Percentiles rank a stretch among this genome's conserved stretches.
Evolutionary conservation across 1,284 basidiomycete genomes (phyloP).

Genomic region (Peniophora sp.): DNA sequence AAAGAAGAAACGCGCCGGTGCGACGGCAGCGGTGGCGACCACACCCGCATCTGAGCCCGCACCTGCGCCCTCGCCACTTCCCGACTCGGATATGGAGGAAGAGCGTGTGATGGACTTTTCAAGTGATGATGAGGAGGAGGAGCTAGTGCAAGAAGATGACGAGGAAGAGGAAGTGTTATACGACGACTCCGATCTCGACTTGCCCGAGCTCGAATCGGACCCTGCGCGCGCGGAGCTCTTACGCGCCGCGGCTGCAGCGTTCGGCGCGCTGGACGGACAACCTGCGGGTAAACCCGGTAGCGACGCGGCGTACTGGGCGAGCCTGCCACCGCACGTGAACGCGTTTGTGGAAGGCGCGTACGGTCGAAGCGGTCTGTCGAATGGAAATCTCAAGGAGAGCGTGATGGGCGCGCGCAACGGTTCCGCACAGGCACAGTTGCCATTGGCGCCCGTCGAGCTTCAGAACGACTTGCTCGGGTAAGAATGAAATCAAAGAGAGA

Average conservation of each 20-base stretch:
- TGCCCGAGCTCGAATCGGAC: constrained; percentile 40
- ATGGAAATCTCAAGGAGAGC: constrained; percentile 20
- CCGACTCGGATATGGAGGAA: not conserved
- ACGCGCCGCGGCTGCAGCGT: constrained; percentile 28
- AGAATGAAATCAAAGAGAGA: constrained; percentile 27
- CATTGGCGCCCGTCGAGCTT: constrained; percentile 35
- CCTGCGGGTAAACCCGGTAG: constrained; percentile 26
- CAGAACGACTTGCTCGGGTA: constrained; percentile 28
- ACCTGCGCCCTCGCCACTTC: not conserved
- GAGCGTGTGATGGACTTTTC: no score
- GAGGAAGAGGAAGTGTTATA: constrained; percentile 20
- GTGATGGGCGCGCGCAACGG: constrained; percentile 4
- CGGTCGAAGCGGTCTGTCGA: constrained; percentile 9
- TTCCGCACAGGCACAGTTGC: constrained; percentile 36
- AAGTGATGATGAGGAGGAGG: constrained; percentile 1
- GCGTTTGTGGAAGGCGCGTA: constrained; percentile 37
- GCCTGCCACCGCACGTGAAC: constrained; percentile 44
- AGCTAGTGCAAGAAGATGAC: constrained; percentile 21
- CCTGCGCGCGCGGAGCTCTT: constrained; percentile 40
- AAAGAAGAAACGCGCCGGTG: constrained; percentile 17
- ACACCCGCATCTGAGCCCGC: constrained; percentile 9
- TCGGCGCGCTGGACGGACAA: constrained; percentile 21
- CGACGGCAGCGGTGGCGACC: not conserved
- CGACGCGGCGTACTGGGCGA: constrained; percentile 45
- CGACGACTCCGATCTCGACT: constrained; percentile 14